phyloP scores from a whole-genome alignment of 164 flowering plant species.

The Vitis amurensis region DNA sequence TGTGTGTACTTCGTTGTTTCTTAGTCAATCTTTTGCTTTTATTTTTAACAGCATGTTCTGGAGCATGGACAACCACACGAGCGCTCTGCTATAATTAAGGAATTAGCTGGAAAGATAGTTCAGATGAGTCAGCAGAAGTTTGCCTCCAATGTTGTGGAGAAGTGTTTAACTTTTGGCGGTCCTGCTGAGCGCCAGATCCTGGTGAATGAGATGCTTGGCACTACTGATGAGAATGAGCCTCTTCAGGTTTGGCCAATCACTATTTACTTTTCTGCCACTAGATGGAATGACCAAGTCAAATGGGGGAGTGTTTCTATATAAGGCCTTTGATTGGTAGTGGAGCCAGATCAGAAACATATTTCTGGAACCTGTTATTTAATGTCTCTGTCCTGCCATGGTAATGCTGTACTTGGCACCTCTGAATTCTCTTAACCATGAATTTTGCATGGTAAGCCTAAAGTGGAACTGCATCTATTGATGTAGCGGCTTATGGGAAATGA shows the following conservation, averaged over 20 bases:
- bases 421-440: too few species aligned
- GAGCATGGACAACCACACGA: conserved; percentile 96
- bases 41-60: conserved; percentile 77
- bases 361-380: background rate
- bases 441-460: too few species aligned
- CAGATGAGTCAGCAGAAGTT: conserved; percentile 98
- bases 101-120: conserved; percentile 91
- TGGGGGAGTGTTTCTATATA: background rate
- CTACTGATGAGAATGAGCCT: conserved; percentile 96
- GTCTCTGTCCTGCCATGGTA: too few species aligned
- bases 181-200: conserved; percentile 73
- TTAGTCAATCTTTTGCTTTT: background rate
- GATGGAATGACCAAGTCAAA: background rate
- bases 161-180: conserved; percentile 85
- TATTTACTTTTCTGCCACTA: too few species aligned
- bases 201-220: conserved; percentile 94
- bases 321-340: background rate
- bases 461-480: too few species aligned
- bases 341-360: background rate
- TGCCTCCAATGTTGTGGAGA: conserved; percentile 98
- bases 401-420: too few species aligned
- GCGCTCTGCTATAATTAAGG: conserved; percentile 73
- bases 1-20: too few species aligned
- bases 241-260: conserved; percentile 63
- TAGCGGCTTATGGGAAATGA: too few species aligned